Conservation (phyloP, 495 filamentous ascomycete genomes). For the Oleoguttula mirabilis region DNA sequence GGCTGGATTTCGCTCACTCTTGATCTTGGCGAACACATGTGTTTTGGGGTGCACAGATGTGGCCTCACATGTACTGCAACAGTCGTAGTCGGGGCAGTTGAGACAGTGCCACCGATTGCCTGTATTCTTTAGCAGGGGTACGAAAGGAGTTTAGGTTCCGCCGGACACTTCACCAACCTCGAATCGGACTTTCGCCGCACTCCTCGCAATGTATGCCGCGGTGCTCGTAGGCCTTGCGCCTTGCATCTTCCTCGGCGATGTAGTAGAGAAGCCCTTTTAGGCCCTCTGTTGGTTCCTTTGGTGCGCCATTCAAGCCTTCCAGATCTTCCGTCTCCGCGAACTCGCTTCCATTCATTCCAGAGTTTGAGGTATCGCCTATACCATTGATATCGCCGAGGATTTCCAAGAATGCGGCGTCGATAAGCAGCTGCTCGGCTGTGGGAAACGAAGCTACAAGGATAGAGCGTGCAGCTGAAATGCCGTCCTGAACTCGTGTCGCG, state of each 20-base stretch:
- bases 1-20: no score
- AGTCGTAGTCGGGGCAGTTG: conserved; percentile 53
- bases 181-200: conserved; percentile 74
- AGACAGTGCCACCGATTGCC: conserved; percentile 20
- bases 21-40: conserved; percentile 90
- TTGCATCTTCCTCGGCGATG: conserved; percentile 53
- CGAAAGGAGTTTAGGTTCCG: not conserved
- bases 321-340: conserved; percentile 11
- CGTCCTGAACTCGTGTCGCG: not conserved
- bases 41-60: conserved; percentile 60
- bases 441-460: not conserved
- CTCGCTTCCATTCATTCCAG: no score
- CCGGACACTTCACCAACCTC: no score
- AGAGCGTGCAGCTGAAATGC: not conserved
- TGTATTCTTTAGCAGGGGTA: not conserved
- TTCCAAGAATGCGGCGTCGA: not conserved
- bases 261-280: conserved; percentile 32
- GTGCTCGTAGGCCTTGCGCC: conserved; percentile 79
- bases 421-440: not conserved
- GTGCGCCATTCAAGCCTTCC: conserved; percentile 6
- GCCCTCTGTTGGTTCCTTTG: conserved; percentile 35
- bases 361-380: not conserved
- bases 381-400: not conserved
- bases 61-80: conserved; percentile 80
- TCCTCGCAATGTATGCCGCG: conserved; percentile 87